phyloP scores from a whole-genome alignment of 2,329 filamentous ascomycete species.

The Colletotrichum sp. region DNA sequence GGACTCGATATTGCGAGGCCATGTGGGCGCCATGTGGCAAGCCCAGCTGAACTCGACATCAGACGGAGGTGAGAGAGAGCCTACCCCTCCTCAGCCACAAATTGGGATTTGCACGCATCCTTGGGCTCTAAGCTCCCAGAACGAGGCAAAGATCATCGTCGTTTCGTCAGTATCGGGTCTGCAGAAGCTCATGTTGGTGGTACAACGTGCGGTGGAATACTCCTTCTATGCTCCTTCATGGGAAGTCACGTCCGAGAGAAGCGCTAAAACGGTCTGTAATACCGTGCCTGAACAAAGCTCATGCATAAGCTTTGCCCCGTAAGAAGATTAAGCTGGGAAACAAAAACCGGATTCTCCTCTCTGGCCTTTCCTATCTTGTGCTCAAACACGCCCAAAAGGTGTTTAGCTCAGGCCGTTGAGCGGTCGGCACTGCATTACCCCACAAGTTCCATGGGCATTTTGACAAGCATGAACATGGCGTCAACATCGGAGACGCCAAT shows the following conservation, averaged over 20 bases:
- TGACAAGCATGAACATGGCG: neutral
- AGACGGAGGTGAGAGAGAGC: neutral
- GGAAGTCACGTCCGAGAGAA: neutral
- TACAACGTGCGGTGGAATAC: neutral
- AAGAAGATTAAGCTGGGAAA: neutral
- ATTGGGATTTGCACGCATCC: neutral
- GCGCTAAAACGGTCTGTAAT: neutral
- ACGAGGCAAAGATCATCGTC: neutral
- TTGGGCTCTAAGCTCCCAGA: neutral
- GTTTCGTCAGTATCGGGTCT: neutral
- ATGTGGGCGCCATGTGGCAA: neutral
- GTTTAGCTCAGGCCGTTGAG: neutral
- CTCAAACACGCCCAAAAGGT: neutral
- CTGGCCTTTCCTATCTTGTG: neutral
- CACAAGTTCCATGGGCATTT: neutral
- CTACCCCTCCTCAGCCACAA: neutral
- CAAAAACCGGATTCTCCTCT: neutral
- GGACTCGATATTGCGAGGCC: neutral
- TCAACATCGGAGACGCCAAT: neutral
- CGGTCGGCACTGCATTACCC: neutral
- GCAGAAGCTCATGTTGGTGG: neutral
- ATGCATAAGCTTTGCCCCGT: neutral
- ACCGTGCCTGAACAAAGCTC: neutral
- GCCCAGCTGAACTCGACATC: neutral
- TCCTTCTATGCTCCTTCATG: neutral